Conservation (phyloP, 208 protist species). For the Crithidia acanthocephali region DNA sequence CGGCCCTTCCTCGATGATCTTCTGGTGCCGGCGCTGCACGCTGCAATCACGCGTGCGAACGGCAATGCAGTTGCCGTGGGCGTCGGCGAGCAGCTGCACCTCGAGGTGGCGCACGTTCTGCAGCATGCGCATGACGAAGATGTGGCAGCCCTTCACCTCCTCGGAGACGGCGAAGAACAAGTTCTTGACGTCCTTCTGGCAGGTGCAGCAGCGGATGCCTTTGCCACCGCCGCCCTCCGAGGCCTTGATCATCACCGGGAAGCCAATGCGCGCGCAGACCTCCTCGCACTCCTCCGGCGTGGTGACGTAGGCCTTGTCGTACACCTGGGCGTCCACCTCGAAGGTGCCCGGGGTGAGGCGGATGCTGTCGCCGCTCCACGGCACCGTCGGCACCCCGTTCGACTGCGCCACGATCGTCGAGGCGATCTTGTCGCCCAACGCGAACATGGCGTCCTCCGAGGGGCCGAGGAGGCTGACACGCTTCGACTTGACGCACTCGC, state of each 20-base stretch:
- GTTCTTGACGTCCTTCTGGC: conserved; percentile 80
- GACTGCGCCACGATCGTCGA: conserved; percentile 98
- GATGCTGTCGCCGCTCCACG: conserved; percentile 91
- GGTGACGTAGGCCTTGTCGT: conserved; percentile 92
- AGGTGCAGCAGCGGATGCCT: conserved; percentile 95
- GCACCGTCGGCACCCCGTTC: conserved; percentile 94
- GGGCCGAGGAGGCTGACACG: conserved; percentile 84
- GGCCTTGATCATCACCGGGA: conserved; percentile 98
- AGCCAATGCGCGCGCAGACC: conserved; percentile 92
- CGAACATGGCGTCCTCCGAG: conserved; percentile 87
- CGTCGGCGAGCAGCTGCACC: conserved; percentile 96
- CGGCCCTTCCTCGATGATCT: conserved; percentile 98
- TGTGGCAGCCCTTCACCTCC: conserved; percentile 97
- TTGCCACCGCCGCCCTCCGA: conserved; percentile 99
- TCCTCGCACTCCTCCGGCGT: conserved; percentile 90
- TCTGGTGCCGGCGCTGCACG: conserved; percentile 98
- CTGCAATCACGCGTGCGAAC: conserved; percentile 98
- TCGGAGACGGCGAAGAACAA: conserved; percentile 89
- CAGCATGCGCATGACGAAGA: conserved; percentile 98
- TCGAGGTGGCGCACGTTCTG: conserved; percentile 95
- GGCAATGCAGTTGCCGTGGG: conserved; percentile 93
- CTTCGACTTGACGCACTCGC: conserved; percentile 63
- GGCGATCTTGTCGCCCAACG: conserved; percentile 98
- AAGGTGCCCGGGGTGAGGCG: conserved; percentile 54
- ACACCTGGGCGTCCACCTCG: conserved; percentile 84